Evolutionary conservation across 2,329 filamentous ascomycete genomes (phyloP).

Genomic region (Chaetomiaceae sp.): DNA sequence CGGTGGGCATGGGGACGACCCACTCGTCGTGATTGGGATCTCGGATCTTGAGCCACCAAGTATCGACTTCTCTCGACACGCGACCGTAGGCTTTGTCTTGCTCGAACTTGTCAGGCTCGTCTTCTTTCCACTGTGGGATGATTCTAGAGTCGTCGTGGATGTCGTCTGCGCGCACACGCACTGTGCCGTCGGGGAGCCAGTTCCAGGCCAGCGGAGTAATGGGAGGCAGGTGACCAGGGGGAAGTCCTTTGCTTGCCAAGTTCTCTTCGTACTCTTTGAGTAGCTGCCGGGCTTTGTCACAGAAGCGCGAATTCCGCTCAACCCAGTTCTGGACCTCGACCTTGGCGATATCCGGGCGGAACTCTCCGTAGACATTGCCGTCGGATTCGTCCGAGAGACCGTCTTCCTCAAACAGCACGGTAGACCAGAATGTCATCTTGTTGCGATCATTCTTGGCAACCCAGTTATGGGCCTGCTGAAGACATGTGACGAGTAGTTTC

Average conservation of each 20-base stretch:
- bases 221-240: slow-evolving; percentile 47
- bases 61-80: slow-evolving; percentile 61
- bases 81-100: slow-evolving; percentile 56
- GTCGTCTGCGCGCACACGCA: slow-evolving; percentile 36
- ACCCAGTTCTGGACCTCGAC: slow-evolving; percentile 60
- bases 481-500: slow-evolving; percentile 59
- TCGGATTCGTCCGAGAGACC: slow-evolving; percentile 48
- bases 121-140: slow-evolving; percentile 47
- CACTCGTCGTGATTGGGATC: slow-evolving; percentile 58
- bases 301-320: slow-evolving; percentile 56
- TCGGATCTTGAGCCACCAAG: slow-evolving; percentile 59
- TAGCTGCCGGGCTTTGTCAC: slow-evolving; percentile 50
- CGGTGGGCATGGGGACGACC: slow-evolving; percentile 55
- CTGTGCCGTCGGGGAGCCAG: slow-evolving; percentile 44
- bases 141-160: slow-evolving; percentile 37
- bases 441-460: slow-evolving; percentile 65
- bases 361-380: slow-evolving; percentile 47
- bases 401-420: slow-evolving; percentile 59
- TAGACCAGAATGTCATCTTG: slow-evolving; percentile 67
- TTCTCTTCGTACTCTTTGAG: slow-evolving; percentile 52
- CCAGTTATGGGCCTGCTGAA: slow-evolving; percentile 67
- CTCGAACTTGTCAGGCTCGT: slow-evolving; percentile 53
- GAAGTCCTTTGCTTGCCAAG: slow-evolving; percentile 39
- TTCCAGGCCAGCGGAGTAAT: slow-evolving; percentile 53
- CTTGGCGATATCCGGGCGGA: slow-evolving; percentile 54